These are phyloP conservation scores for Backusella liffmaniae DNA, from an alignment of 192 early-diverging fungal species.

Conservation along the genomic window DNA sequence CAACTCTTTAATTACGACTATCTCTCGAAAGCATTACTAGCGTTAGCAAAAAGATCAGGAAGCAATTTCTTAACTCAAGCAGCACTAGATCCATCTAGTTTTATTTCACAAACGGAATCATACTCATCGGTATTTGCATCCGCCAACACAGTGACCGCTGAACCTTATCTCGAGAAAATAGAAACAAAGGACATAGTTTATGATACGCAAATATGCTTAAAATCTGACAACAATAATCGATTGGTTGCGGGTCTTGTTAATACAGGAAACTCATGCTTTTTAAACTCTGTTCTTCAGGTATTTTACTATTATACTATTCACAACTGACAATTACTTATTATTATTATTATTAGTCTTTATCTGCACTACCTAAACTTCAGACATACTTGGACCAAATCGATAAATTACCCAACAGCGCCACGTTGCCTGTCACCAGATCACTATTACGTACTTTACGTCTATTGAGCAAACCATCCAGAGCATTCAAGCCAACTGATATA, in stretches of 20 bases:
- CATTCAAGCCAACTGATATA: slow-evolving; percentile 62
- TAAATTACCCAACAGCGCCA: not conserved
- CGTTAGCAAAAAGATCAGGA: not conserved
- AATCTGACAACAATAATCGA: not conserved
- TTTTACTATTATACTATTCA: not conserved
- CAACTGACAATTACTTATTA: not conserved
- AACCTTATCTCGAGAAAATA: not conserved
- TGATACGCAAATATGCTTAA: slow-evolving; percentile 7
- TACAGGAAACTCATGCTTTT: slow-evolving; percentile 90
- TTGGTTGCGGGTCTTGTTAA: slow-evolving; percentile 69
- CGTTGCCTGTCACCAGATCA: slow-evolving; percentile 9
- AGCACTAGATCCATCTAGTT: not conserved
- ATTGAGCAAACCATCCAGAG: slow-evolving; percentile 34
- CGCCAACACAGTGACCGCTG: not conserved
- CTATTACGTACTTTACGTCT: slow-evolving; percentile 24
- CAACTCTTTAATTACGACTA: not conserved
- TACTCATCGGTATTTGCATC: not conserved
- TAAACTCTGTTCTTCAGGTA: slow-evolving; percentile 90
- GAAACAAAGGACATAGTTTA: not conserved
- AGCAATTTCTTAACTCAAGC: not conserved
- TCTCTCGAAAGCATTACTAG: not conserved
- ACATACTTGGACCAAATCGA: not conserved
- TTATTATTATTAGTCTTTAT: slow-evolving; percentile 9
- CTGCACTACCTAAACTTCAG: slow-evolving; percentile 15
- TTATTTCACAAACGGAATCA: not conserved